phyloP scores from a whole-genome alignment of 140 eudicot species.

The Oenanthe javanica region DNA sequence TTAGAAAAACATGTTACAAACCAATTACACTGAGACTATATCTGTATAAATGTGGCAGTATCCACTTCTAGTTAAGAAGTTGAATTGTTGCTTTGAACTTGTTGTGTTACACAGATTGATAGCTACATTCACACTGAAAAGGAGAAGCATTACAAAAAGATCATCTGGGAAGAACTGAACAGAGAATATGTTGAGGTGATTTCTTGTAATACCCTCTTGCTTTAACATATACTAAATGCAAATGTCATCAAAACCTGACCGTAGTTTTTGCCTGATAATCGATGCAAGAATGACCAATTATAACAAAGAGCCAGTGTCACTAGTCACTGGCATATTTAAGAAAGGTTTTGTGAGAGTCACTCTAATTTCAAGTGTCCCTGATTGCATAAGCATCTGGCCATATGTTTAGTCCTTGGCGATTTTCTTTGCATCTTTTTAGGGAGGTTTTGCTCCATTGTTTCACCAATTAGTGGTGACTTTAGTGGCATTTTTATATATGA shows the following conservation, averaged over 20 bases:
- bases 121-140: constrained; percentile 53
- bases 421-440: not conserved
- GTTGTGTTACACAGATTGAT: constrained; percentile 34
- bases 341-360: not conserved
- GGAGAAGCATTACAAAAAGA: constrained; percentile 46
- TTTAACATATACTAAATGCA: not conserved
- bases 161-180: constrained; percentile 72
- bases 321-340: not conserved
- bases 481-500: not conserved
- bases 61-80: not conserved
- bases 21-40: not conserved
- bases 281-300: not conserved
- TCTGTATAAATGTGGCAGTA: not conserved
- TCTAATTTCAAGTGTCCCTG: not conserved
- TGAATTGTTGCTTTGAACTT: not conserved
- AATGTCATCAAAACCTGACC: not conserved
- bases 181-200: constrained; percentile 66
- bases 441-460: not conserved
- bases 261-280: not conserved
- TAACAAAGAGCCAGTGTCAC: not conserved
- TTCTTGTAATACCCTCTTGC: not conserved
- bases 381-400: not conserved
- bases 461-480: not conserved
- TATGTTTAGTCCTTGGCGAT: no score
- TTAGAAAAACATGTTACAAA: not conserved